phyloP scores from a whole-genome alignment of 345 rosid genomes.

The Lepidium didymum region DNA sequence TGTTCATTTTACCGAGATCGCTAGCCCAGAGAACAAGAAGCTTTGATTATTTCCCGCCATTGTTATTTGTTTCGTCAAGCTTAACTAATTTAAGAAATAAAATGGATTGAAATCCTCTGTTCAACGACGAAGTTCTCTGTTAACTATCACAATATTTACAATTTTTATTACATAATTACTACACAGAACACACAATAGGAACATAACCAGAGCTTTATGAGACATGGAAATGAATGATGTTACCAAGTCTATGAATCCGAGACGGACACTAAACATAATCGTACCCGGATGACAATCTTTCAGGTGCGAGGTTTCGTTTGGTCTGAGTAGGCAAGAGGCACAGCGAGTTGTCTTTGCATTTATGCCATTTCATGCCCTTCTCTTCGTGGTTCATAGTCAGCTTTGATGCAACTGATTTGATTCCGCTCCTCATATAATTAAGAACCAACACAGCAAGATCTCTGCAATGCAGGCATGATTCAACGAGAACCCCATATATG shows the following conservation, averaged over 20 bases:
- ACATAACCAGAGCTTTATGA: slow-evolving; percentile 1
- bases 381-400: slow-evolving; percentile 45
- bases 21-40: not conserved
- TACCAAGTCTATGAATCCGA: slow-evolving; percentile 1
- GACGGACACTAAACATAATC: slow-evolving; percentile 42
- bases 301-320: slow-evolving; percentile 45
- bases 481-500: slow-evolving; percentile 6
- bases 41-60: not conserved
- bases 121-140: not conserved
- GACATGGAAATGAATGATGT: slow-evolving; percentile 13
- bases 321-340: slow-evolving; percentile 51
- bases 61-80: not conserved
- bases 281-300: slow-evolving; percentile 34
- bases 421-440: slow-evolving; percentile 50
- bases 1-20: no score
- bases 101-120: not conserved
- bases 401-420: slow-evolving; percentile 48
- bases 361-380: slow-evolving; percentile 46
- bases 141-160: slow-evolving; percentile 23
- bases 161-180: slow-evolving; percentile 6
- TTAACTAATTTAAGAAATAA: not conserved
- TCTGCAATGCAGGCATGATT: slow-evolving; percentile 32
- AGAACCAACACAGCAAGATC: slow-evolving; percentile 40
- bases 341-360: slow-evolving; percentile 57
- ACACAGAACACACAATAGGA: slow-evolving; percentile 2